Evolutionary conservation across 139 green algal species (phyloP).

Genomic region (Ulvella scutata): DNA sequence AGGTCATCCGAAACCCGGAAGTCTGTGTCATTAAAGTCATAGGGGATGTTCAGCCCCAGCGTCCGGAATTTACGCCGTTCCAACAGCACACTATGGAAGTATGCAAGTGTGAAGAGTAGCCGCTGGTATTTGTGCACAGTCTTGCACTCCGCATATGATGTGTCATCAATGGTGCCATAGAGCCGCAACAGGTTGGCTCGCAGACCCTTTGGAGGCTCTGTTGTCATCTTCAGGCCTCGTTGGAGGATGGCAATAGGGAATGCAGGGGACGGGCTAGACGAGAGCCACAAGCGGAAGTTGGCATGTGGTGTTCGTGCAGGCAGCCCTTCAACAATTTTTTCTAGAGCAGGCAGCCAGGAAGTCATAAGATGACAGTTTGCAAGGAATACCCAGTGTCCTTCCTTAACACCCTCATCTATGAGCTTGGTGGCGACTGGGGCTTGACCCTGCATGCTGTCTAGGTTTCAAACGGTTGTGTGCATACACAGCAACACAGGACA

Average conservation of each 20-base stretch:
- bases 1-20: slow-evolving; percentile 67
- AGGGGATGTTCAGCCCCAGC: slow-evolving; percentile 79
- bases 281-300: slow-evolving; percentile 75
- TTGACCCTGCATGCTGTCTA: slow-evolving; percentile 29
- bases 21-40: slow-evolving; percentile 89
- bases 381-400: slow-evolving; percentile 77
- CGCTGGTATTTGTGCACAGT: slow-evolving; percentile 55
- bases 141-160: slow-evolving; percentile 46
- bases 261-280: slow-evolving; percentile 36
- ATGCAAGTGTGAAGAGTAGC: slow-evolving; percentile 69
- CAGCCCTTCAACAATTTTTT: slow-evolving; percentile 68
- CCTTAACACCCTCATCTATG: slow-evolving; percentile 48
- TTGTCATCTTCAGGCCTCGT: slow-evolving; percentile 77
- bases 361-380: slow-evolving; percentile 86
- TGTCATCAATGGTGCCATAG: slow-evolving; percentile 57
- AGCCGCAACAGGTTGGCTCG: slow-evolving; percentile 67
- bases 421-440: slow-evolving; percentile 51
- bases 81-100: slow-evolving; percentile 76
- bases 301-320: slow-evolving; percentile 39
- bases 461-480: no score
- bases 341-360: slow-evolving; percentile 62
- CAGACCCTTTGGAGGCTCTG: slow-evolving; percentile 74
- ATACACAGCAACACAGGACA: no score
- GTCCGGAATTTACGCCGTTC: slow-evolving; percentile 76
- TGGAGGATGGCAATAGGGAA: slow-evolving; percentile 80